Evolutionary conservation across 1,139 yeast species (phyloP).

Genomic region (Sugiyamaella xylanicola): DNA sequence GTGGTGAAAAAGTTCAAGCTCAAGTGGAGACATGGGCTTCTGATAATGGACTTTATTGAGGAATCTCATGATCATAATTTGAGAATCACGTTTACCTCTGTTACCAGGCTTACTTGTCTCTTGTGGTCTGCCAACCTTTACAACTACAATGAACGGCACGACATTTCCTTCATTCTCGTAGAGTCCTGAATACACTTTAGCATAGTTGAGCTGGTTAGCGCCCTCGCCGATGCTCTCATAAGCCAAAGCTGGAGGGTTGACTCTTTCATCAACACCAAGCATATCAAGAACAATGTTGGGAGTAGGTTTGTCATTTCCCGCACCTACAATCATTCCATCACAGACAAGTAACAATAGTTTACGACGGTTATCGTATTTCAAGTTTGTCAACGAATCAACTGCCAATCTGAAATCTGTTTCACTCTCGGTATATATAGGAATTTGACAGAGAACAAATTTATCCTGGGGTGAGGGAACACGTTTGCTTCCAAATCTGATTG

Average conservation of each 20-base stretch:
- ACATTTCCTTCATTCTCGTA: slow-evolving; percentile 46
- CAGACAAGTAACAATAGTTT: slow-evolving; percentile 45
- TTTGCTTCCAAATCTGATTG: slow-evolving; percentile 44
- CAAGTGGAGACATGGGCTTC: slow-evolving; percentile 46
- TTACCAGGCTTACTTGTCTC: slow-evolving; percentile 46
- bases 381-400: slow-evolving; percentile 45
- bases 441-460: slow-evolving; percentile 47
- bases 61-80: slow-evolving; percentile 46
- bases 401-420: slow-evolving; percentile 47
- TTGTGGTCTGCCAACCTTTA: slow-evolving; percentile 45
- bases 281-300: slow-evolving; percentile 47
- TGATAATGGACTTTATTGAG: slow-evolving; percentile 46
- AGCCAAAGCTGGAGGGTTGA: slow-evolving; percentile 44
- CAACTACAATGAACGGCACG: slow-evolving; percentile 46
- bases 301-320: slow-evolving; percentile 47
- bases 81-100: slow-evolving; percentile 50
- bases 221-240: slow-evolving; percentile 48
- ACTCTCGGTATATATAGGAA: slow-evolving; percentile 48
- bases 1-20: slow-evolving; percentile 47
- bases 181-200: slow-evolving; percentile 46
- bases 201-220: slow-evolving; percentile 44
- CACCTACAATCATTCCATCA: slow-evolving; percentile 48
- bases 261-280: slow-evolving; percentile 45
- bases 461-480: slow-evolving; percentile 44
- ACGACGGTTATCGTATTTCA: slow-evolving; percentile 45